phyloP scores from a whole-genome alignment of 169 alveolate genomes.

The Miamiensis avidus region DNA sequence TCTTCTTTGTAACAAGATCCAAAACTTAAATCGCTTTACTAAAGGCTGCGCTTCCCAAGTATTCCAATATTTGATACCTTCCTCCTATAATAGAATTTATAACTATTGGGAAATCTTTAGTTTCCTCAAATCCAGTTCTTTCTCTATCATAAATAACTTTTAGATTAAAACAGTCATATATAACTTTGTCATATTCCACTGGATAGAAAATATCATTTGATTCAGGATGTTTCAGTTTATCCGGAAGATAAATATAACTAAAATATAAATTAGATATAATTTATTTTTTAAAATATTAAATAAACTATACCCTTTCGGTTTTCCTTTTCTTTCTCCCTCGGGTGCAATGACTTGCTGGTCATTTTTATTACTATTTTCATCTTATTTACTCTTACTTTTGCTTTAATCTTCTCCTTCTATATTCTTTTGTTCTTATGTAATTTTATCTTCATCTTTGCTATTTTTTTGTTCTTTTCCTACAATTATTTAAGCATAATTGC shows the following conservation, averaged over 20 bases:
- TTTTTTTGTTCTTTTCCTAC: background rate
- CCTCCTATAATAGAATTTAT: slow-evolving; percentile 87
- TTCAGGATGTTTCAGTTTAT: slow-evolving; percentile 70
- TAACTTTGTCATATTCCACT: slow-evolving; percentile 77
- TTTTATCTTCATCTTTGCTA: background rate
- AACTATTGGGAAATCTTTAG: slow-evolving; percentile 88
- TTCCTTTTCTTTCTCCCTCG: slow-evolving; percentile 1
- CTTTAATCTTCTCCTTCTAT: too few relatives aligned
- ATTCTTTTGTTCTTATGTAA: background rate
- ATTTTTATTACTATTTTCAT: too few relatives aligned
- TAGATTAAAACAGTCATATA: slow-evolving; percentile 84
- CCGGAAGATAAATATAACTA: slow-evolving; percentile 45
- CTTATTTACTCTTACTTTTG: too few relatives aligned
- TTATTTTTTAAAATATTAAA: background rate
- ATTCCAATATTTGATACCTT: slow-evolving; percentile 86
- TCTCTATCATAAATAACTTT: slow-evolving; percentile 90
- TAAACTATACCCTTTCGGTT: too few relatives aligned
- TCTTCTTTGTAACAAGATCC: slow-evolving; percentile 78
- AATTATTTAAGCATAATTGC: background rate
- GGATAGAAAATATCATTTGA: slow-evolving; percentile 82
- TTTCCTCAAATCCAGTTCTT: slow-evolving; percentile 89
- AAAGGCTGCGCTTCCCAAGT: slow-evolving; percentile 88
- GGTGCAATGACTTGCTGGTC: too few relatives aligned
- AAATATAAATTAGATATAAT: background rate
- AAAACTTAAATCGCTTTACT: slow-evolving; percentile 87